Evolutionary conservation across 2,329 filamentous ascomycete genomes (phyloP), one percentile per base, ranked within the genome.

Genomic region (Leptographium galeiforme): DNA sequence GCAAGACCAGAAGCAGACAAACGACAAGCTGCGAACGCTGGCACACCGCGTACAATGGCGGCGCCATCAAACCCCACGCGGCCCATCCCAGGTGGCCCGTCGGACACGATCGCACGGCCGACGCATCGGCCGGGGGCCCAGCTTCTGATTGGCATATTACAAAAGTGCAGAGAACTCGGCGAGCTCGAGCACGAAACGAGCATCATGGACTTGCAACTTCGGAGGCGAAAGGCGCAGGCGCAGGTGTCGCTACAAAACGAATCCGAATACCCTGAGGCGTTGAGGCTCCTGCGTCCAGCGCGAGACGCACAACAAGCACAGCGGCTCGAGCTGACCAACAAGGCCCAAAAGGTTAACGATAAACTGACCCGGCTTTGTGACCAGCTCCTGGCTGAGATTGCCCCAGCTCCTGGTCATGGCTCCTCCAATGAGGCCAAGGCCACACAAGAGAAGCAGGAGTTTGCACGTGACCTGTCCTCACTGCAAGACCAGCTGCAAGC

Each of bases 221-320:
- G 53, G 48, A 51, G 47, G 12, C 53, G 52, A 8, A 51, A 56
- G 12, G n/a, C 49, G 6, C 51, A 51, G 13, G 44, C 52, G 25
- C 18, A 36, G 34, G 48, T 10, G 12, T 32, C 43, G 6, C n/a
- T 48, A 4, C 43, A 52, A 11, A 45, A 41, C 19, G 46, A 53
- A 12, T 4, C 49, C 1, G 58, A 59, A 12, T 61, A 55, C 43
- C 55, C 59, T 7, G 53, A 45, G 8, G 33, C 56, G 6, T n/a
- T 44, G 4, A 45, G 53, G 13, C 33, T 53, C 3, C 25, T 53
- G 12, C 49, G 44, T 41, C 33, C n/a, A 14, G 45, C 10, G 10
- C 19, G 8, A 30, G 19, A 50, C n/a, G 13, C 19, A 44, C 13
- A 43, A 10, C 46, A 36, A n/a, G 33, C 33, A n/a, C 19, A 32